Base-by-base conservation (phyloP, 2,329 filamentous ascomycete species). In the Cordyceps fumosorosea region DNA sequence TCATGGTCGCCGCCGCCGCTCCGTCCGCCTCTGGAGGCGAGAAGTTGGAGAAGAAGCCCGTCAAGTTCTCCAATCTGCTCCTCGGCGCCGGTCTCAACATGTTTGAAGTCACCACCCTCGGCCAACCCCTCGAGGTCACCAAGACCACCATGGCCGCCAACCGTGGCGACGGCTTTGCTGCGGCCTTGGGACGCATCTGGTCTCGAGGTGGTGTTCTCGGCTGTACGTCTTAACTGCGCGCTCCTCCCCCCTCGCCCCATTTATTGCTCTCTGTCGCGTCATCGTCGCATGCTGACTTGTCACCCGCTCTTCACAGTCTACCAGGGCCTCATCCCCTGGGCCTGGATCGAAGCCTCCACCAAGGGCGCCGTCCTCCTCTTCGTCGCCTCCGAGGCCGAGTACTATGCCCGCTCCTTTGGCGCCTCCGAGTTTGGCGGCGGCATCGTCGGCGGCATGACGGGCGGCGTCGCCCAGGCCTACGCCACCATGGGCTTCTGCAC, bases 401-500 rank as follows among this genome's bases (percentile, higher is more conserved):
- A 89, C 85, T 90, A 95, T 75, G 93, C 93, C 70, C 91, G 90
- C 73, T 81, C 82, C 68, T 85, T 88, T 66, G 95, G 95, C 69
- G 93, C 92, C 66, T 86, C 84, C 71, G 89, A 96, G 77, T 98
- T 99, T 77, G 82, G 89, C 57, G 86, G 88, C 69, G 95, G 95
- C 74, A 98, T 99, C 79, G 75, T 83, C 37, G 95, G 95, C 72
- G 95, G 95, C 77, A 91, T 99, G 82, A 84, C 87, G 24, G 95
- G 95, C 75, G 95, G 95, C 84, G 87, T 99, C 64, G 95, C 93
- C 53, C 95, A 99, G 81, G 95, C 95, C 64, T 99, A 99, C 77
- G 95, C 95, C 68, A 99, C 95, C 76, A 99, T 99, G 93, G 95
- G 95, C 69, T 99, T 99, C 87, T 99, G 95, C 81, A 99, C 95